These are phyloP conservation scores for Alternaria hordeiaustralica DNA, from an alignment of 2,329 filamentous ascomycete genomes.

Conservation along the genomic window DNA sequence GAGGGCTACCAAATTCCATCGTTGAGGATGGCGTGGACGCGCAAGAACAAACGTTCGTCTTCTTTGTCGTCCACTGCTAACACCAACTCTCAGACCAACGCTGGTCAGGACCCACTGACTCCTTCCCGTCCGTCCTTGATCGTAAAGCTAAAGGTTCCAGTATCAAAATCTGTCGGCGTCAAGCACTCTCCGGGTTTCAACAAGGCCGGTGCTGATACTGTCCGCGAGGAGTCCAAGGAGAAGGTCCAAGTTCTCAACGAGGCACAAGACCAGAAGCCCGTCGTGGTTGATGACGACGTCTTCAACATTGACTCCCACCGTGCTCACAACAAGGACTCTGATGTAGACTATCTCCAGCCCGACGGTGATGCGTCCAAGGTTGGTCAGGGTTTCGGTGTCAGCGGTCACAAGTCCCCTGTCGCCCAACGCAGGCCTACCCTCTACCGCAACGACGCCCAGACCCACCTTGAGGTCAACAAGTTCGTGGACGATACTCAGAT, in stretches of 20 bases:
- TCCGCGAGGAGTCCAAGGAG: not conserved
- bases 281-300: not conserved
- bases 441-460: not conserved
- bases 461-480: not conserved
- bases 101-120: constrained; percentile 3
- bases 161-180: not conserved
- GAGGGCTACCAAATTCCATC: constrained; percentile 29
- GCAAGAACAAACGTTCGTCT: constrained; percentile 15
- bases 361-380: not conserved
- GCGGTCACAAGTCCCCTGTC: not conserved
- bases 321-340: not conserved
- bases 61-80: constrained; percentile 14
- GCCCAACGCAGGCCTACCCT: not conserved
- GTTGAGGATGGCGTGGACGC: constrained; percentile 34
- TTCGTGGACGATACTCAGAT: too few species aligned
- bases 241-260: not conserved
- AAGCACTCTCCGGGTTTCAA: not conserved
- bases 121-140: constrained; percentile 14
- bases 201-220: not conserved
- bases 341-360: not conserved
- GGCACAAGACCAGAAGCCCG: not conserved
- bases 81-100: not conserved
- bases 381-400: not conserved
- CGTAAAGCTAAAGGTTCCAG: constrained; percentile 12
- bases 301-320: not conserved